Evolutionary conservation across 1,284 basidiomycete genomes (phyloP), one percentile per base, ranked within the genome.

Genomic region (Vanrija pseudolonga): DNA sequence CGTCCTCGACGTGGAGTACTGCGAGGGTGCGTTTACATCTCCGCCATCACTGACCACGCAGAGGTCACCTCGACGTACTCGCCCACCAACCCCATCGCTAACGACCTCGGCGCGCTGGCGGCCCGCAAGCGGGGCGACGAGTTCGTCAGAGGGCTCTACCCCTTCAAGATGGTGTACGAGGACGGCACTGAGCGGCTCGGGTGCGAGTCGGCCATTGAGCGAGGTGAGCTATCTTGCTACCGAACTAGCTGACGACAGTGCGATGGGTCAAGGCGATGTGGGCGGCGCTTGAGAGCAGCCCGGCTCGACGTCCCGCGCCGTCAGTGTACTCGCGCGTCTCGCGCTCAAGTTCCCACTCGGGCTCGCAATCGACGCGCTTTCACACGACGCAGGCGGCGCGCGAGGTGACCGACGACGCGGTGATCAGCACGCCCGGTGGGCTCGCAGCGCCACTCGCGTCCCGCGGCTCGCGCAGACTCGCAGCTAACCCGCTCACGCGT

Each of bases 191-290:
- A 94, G 71, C 77, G 90, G 12, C 70, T 94, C 12, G 90, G 85
- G 1, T 85, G 88, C 19, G 90, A 91, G 66, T 90, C 87, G 57
- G 82, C 90, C 5, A 73, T 86, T 53, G 88, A 92, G 66, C 80
- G 90, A 59, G 68, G 71, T 73, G 22, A 59, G 65, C 50, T 9
- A 26, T 22, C 5, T 7, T 17, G n/a, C n/a, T n/a, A 24, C 3
- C 12, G 14, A 23, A 43, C 45, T 55, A 41, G 22, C 45, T 52
- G 26, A 52, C 45, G 19, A 8, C 51, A 72, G 87, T 90, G 46
- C 83, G 86, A 72, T 93, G 91, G 90, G 88, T 92, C 20, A 87
- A 86, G 63, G 83, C 88, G 3, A 83, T 94, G 49, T 91, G 88
- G 90, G 90, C 64, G 47, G 84, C 77, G 0, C 63, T 76, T 18